phyloP scores from a whole-genome alignment of 805 yeast species.

The Isabelozyma rhagii region DNA sequence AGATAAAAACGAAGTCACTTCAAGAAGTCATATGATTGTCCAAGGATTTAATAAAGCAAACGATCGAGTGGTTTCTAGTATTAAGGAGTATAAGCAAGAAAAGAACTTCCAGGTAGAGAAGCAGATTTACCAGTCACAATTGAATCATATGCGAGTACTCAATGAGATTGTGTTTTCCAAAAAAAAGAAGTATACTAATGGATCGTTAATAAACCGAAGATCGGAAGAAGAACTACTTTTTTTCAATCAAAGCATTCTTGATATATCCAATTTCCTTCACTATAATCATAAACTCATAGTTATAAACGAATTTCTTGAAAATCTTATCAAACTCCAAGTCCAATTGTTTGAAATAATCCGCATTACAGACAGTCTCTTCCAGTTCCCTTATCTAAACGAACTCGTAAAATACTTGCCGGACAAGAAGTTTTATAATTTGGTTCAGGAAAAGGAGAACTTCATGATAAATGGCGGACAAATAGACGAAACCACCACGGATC shows the following conservation, averaged over 20 bases:
- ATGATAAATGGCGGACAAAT: slow-evolving; percentile 14
- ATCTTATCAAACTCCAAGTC: slow-evolving; percentile 20
- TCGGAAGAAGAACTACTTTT: slow-evolving; percentile 8
- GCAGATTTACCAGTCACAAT: slow-evolving; percentile 24
- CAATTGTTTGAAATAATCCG: slow-evolving; percentile 16
- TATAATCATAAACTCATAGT: slow-evolving; percentile 23
- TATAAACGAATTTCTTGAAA: slow-evolving; percentile 26
- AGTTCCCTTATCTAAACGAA: slow-evolving; percentile 25
- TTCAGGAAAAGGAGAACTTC: slow-evolving; percentile 30
- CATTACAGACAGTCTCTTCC: slow-evolving; percentile 4
- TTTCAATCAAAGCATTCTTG: slow-evolving; percentile 25
- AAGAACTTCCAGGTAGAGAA: slow-evolving; percentile 15
- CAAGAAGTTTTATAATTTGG: slow-evolving; percentile 20
- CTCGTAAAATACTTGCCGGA: slow-evolving; percentile 18
- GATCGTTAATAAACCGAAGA: slow-evolving; percentile 1
- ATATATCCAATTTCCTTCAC: slow-evolving; percentile 22
- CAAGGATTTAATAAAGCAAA: not conserved
- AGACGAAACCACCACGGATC: slow-evolving; percentile 7
- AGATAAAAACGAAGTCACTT: not conserved
- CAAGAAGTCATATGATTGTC: not conserved
- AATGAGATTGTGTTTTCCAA: slow-evolving; percentile 20
- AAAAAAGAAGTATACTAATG: not conserved
- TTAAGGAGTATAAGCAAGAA: slow-evolving; percentile 5
- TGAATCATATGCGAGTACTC: slow-evolving; percentile 19
- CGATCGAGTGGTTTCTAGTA: not conserved